These are phyloP conservation scores for Emergomyces orientalis DNA, from an alignment of 2,329 filamentous ascomycete species.

Conservation along the genomic window DNA sequence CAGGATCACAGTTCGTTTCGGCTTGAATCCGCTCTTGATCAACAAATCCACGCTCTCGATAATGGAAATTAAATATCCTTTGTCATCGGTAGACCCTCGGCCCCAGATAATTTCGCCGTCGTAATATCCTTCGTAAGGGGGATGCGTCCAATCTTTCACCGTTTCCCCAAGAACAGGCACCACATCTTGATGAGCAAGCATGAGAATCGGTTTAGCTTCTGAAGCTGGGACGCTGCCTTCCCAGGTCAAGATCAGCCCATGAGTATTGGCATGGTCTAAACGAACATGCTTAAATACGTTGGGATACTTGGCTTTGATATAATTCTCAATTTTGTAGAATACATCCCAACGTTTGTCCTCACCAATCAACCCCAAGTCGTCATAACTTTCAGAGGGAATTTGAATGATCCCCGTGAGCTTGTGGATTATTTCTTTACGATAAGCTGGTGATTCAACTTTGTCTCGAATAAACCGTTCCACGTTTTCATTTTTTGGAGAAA, in stretches of 20 bases:
- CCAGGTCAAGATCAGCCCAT: slow-evolving; percentile 52
- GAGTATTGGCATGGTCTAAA: slow-evolving; percentile 49
- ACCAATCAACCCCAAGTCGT: slow-evolving; percentile 47
- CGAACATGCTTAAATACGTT: slow-evolving; percentile 38
- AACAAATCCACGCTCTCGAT: slow-evolving; percentile 50
- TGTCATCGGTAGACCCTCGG: slow-evolving; percentile 51
- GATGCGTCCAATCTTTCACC: slow-evolving; percentile 47
- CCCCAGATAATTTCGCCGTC: slow-evolving; percentile 54
- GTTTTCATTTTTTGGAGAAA: slow-evolving; percentile 16
- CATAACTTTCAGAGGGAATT: slow-evolving; percentile 45
- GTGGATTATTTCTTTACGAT: slow-evolving; percentile 12
- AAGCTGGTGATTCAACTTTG: slow-evolving; percentile 13
- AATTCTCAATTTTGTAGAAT: slow-evolving; percentile 44
- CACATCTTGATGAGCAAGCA: slow-evolving; percentile 58
- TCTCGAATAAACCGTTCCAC: slow-evolving; percentile 14
- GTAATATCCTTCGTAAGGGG: slow-evolving; percentile 51
- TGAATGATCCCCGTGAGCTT: slow-evolving; percentile 29
- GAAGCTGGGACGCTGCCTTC: slow-evolving; percentile 33
- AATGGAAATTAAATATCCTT: slow-evolving; percentile 51
- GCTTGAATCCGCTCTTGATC: slow-evolving; percentile 43
- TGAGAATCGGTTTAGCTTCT: slow-evolving; percentile 46
- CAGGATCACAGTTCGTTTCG: slow-evolving; percentile 48
- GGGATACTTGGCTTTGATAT: slow-evolving; percentile 43
- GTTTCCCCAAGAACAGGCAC: slow-evolving; percentile 49
- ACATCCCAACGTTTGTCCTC: slow-evolving; percentile 50